These are phyloP conservation scores for Cunninghamia lanceolata DNA, from an alignment of 75 land plant genomes.

Conservation along the genomic window DNA sequence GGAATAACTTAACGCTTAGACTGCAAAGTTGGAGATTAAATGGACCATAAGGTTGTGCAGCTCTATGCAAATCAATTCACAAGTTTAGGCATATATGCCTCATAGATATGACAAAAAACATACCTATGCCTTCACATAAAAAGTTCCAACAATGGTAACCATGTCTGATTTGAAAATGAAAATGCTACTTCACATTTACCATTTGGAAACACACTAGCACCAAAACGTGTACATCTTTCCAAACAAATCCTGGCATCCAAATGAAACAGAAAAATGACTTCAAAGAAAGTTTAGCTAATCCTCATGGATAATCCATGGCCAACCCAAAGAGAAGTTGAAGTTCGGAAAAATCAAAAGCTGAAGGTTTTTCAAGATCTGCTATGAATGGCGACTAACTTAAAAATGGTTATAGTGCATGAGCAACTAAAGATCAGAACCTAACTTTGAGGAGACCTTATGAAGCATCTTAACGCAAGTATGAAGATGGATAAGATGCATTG, in stretches of 20 bases:
- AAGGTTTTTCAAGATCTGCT: not conserved
- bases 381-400: not conserved
- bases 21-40: not conserved
- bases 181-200: not conserved
- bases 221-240: not conserved
- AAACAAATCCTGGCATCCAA: not conserved
- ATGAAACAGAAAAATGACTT: not conserved
- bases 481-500: slow-evolving; percentile 21
- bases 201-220: not conserved
- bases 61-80: not conserved
- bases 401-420: not conserved
- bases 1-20: not conserved
- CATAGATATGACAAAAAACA: not conserved
- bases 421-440: not conserved
- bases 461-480: slow-evolving; percentile 1
- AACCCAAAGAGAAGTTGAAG: not conserved
- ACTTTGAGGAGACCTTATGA: not conserved
- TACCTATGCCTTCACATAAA: not conserved
- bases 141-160: not conserved
- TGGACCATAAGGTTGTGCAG: not conserved
- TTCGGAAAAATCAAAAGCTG: not conserved
- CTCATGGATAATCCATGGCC: not conserved
- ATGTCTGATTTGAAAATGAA: not conserved
- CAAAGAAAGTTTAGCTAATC: not conserved
- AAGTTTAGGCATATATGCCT: not conserved